These are phyloP conservation scores for Coemansia sp. DNA, from an alignment of 192 early-diverging fungal genomes.

Conservation along the genomic window DNA sequence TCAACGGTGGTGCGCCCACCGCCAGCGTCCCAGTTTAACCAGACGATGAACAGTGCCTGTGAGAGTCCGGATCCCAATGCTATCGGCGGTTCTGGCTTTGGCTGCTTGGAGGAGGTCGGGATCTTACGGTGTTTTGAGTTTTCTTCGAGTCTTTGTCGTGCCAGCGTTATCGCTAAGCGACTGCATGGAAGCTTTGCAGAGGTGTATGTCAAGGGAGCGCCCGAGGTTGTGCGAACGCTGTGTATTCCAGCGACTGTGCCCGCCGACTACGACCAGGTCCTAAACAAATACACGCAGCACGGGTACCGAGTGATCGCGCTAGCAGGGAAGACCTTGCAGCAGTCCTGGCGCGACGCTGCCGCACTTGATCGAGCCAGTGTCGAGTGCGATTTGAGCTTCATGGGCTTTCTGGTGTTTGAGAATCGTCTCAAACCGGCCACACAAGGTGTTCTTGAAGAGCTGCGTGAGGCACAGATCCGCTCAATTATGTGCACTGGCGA, in stretches of 20 bases:
- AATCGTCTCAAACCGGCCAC: constrained; percentile 94
- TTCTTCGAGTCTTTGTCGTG: constrained; percentile 78
- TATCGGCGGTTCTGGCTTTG: not conserved
- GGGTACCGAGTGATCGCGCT: constrained; percentile 96
- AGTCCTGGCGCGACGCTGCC: constrained; percentile 53
- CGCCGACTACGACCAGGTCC: constrained; percentile 67
- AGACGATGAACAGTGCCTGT: not conserved
- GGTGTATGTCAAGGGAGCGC: constrained; percentile 95
- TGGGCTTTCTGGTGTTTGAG: constrained; percentile 97
- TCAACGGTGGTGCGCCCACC: constrained; percentile 11
- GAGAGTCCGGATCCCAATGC: not conserved
- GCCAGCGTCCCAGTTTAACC: not conserved
- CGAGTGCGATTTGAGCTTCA: constrained; percentile 78
- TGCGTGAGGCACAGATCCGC: constrained; percentile 80
- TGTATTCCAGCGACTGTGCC: constrained; percentile 82
- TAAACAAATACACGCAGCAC: constrained; percentile 82
- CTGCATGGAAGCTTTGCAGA: constrained; percentile 20
- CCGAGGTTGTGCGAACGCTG: constrained; percentile 86
- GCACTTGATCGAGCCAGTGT: constrained; percentile 67
- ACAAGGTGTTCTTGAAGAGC: constrained; percentile 66
- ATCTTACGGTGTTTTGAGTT: constrained; percentile 89
- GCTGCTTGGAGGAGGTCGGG: constrained; percentile 42
- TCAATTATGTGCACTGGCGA: constrained; percentile 99
- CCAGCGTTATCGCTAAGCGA: constrained; percentile 81
- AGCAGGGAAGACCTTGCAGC: constrained; percentile 68